Evolutionary conservation across 2,329 filamentous ascomycete genomes (phyloP).

Genomic region (Lasiodiplodia theobromae): DNA sequence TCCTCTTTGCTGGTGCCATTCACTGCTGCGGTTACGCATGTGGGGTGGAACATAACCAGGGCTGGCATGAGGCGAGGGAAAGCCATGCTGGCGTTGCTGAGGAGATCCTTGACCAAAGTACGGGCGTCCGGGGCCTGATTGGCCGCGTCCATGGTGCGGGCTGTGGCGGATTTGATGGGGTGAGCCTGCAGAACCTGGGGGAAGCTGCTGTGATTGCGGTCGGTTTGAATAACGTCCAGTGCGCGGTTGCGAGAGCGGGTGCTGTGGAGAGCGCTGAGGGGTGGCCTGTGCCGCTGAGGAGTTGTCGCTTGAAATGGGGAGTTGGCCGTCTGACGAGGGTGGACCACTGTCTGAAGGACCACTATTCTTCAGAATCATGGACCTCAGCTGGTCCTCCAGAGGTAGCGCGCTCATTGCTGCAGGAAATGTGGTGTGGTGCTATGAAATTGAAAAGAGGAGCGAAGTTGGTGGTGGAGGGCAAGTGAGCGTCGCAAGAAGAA

Average conservation of each 20-base stretch:
- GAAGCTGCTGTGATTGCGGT: neutral
- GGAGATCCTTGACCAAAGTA: constrained; percentile 2
- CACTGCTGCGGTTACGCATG: constrained; percentile 21
- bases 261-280: neutral
- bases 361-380: constrained; percentile 64
- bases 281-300: neutral
- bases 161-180: neutral
- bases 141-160: constrained; percentile 10
- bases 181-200: neutral
- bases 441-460: neutral
- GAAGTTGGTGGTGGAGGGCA: neutral
- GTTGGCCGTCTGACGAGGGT: neutral
- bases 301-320: neutral
- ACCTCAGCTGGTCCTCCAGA: constrained; percentile 66
- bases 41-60: constrained; percentile 20
- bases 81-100: constrained; percentile 16
- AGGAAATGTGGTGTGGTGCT: neutral
- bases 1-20: constrained; percentile 15
- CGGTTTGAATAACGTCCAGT: constrained; percentile 4
- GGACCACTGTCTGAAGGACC: neutral
- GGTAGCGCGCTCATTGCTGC: constrained; percentile 23
- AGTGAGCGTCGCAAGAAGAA: neutral
- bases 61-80: constrained; percentile 3
- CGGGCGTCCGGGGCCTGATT: constrained; percentile 2
- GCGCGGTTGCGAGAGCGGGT: neutral